Percentiles rank a stretch among this genome's conserved stretches.
Conservation (phyloP, 805 yeast genomes). For the Wickerhamiella slavikovae region DNA sequence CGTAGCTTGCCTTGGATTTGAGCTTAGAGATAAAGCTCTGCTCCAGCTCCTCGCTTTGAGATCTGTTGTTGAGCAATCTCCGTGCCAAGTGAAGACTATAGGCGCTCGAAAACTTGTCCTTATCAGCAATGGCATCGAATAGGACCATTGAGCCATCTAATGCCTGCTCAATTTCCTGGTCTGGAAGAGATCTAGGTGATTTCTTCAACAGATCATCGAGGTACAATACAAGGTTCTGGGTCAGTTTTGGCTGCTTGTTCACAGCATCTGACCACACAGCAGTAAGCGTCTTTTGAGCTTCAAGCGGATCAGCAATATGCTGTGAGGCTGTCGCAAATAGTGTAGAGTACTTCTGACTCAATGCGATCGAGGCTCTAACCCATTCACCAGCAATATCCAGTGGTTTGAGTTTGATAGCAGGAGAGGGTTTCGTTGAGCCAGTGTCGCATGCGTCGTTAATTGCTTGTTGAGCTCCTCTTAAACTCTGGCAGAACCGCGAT, state of each 20-base stretch:
- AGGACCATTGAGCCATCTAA: constrained; percentile 68
- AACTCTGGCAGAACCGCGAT: constrained; percentile 1
- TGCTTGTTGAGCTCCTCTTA: constrained; percentile 1
- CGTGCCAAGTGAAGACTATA: constrained; percentile 79
- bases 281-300: neutral
- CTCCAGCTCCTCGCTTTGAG: constrained; percentile 67
- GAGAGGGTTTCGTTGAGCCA: neutral
- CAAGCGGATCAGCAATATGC: neutral
- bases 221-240: constrained; percentile 21
- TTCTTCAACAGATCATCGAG: constrained; percentile 66
- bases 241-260: constrained; percentile 1
- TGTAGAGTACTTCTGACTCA: constrained; percentile 2
- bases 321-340: constrained; percentile 1
- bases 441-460: constrained; percentile 1
- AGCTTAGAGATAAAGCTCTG: constrained; percentile 38
- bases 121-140: constrained; percentile 74
- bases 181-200: constrained; percentile 33
- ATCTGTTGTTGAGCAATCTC: constrained; percentile 67
- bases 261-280: constrained; percentile 1
- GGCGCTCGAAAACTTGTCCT: constrained; percentile 81
- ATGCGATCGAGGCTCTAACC: constrained; percentile 4
- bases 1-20: constrained; percentile 71
- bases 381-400: constrained; percentile 3
- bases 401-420: constrained; percentile 1
- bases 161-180: constrained; percentile 36